phyloP scores from a whole-genome alignment of 2,329 filamentous ascomycete genomes.

The Thermoascus crustaceus region DNA sequence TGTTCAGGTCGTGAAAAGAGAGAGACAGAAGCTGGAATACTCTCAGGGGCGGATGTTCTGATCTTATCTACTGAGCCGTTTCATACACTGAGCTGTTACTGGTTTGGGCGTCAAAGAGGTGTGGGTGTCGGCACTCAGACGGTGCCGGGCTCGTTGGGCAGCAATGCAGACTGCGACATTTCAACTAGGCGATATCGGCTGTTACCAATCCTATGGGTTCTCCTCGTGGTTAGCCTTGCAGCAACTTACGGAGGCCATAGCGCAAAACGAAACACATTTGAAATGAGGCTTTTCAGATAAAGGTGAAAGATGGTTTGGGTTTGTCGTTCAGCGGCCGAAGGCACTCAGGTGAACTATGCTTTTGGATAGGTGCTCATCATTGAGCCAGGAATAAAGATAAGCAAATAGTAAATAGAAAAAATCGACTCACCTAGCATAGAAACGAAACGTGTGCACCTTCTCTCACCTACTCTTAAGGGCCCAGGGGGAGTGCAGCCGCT shows the following conservation, averaged over 20 bases:
- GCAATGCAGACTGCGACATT: slow-evolving; percentile 10
- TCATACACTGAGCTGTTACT: no score
- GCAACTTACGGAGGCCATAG: neutral
- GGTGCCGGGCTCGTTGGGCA: slow-evolving; percentile 6
- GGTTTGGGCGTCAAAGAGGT: neutral
- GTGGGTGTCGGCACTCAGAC: neutral
- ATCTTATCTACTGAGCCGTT: no score
- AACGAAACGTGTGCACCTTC: no score
- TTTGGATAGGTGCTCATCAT: slow-evolving; percentile 19
- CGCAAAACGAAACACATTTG: slow-evolving; percentile 1
- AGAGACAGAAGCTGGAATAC: no score
- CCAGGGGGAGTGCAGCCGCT: no score
- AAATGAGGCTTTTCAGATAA: slow-evolving; percentile 9
- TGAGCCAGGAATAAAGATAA: slow-evolving; percentile 4
- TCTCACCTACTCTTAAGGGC: no score
- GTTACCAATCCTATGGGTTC: neutral
- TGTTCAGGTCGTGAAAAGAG: no score
- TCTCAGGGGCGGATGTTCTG: no score
- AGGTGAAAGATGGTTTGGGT: slow-evolving; percentile 19
- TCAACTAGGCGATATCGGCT: slow-evolving; percentile 1
- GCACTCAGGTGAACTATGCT: slow-evolving; percentile 25
- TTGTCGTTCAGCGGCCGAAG: slow-evolving; percentile 20
- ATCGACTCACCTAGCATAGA: neutral
- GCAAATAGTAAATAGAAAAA: neutral
- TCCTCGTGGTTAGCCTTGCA: slow-evolving; percentile 2